Base-by-base conservation (phyloP, 305 asterid species). In the Fraxinus sp. region DNA sequence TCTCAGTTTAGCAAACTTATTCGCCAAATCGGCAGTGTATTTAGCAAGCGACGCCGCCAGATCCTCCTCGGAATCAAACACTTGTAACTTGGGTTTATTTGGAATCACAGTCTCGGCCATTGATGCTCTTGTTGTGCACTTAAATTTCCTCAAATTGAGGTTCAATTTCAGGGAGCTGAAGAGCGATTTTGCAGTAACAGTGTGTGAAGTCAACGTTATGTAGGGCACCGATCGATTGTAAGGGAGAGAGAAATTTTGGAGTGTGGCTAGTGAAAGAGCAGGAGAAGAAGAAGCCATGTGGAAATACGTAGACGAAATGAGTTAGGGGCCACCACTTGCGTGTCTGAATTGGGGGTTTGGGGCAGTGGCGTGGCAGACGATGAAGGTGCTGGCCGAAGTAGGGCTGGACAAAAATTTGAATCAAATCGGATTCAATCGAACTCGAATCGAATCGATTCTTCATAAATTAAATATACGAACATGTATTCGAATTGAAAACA, bases 11-110 rank as follows among this genome's bases (percentile, higher is more conserved):
- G 80, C 76, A 62, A 76, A 70, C 41, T 79, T 83, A 33, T 86
- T 70, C 2, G 91, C 86, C 5, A 91, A 81, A 74, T 81, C 79
- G 30, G 89, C 81, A 7, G 88, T 89, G 81, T 86, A 86, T 62
- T 86, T 83, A 1, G 94, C 91, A 64, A 91, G 84, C 35, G 89
- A 83, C 59, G 84, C 84, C 2, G 89, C 90, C 66, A 87, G 82
- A 24, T 83, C 87, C 80, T 91, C 94, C 75, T 90, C 94, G 0
- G 90, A 64, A 57, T 81, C 89, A 32, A 83, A 82, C 70, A 83
- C 82, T 80, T 78, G 70, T 0, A 85, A 85, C 18, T 41, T 78
- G 33, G 74, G 79, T 79, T 77, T 81, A 76, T 81, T 74, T 71
- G 79, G 84, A 5, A 78, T 78, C 18, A 78, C 71, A 18, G 16